These are phyloP conservation scores for Sporopachydermia lactativora DNA, from an alignment of 805 yeast species.

Conservation along the genomic window DNA sequence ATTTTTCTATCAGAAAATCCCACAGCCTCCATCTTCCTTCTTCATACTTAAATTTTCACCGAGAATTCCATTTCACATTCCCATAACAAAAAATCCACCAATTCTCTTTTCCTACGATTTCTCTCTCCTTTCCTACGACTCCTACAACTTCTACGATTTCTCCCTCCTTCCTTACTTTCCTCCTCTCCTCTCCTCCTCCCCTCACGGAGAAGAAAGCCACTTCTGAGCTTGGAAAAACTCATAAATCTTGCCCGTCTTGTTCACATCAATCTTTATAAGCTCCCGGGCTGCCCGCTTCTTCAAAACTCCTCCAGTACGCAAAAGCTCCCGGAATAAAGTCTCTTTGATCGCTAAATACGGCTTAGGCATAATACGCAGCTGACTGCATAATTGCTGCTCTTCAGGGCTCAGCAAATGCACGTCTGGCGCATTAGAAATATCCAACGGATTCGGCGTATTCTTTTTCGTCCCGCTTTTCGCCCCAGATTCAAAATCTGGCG, in stretches of 20 bases:
- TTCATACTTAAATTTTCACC: too few relatives aligned
- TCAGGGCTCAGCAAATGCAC: conserved; percentile 72
- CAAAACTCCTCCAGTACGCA: conserved; percentile 71
- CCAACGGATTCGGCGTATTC: conserved; percentile 19
- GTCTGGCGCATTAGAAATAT: conserved; percentile 53
- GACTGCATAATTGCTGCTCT: conserved; percentile 76
- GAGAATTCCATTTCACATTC: too few relatives aligned
- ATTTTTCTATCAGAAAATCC: too few relatives aligned
- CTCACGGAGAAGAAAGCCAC: conserved; percentile 44
- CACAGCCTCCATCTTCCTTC: too few relatives aligned
- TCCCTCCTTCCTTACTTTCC: too few relatives aligned
- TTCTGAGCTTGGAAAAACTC: conserved; percentile 89
- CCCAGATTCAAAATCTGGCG: neutral
- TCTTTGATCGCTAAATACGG: conserved; percentile 91
- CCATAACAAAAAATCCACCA: too few relatives aligned
- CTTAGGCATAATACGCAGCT: conserved; percentile 76
- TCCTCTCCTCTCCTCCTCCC: too few relatives aligned
- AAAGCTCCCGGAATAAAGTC: conserved; percentile 71
- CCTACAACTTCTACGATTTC: too few relatives aligned
- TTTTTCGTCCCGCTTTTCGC: conserved; percentile 3
- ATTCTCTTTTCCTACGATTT: too few relatives aligned
- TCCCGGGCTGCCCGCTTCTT: conserved; percentile 81
- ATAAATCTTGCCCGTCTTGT: conserved; percentile 75
- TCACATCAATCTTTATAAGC: conserved; percentile 68
- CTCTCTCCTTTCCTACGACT: too few relatives aligned